Conservation (phyloP, 2,329 filamentous ascomycete genomes). For the Fusarium haematococcum region DNA sequence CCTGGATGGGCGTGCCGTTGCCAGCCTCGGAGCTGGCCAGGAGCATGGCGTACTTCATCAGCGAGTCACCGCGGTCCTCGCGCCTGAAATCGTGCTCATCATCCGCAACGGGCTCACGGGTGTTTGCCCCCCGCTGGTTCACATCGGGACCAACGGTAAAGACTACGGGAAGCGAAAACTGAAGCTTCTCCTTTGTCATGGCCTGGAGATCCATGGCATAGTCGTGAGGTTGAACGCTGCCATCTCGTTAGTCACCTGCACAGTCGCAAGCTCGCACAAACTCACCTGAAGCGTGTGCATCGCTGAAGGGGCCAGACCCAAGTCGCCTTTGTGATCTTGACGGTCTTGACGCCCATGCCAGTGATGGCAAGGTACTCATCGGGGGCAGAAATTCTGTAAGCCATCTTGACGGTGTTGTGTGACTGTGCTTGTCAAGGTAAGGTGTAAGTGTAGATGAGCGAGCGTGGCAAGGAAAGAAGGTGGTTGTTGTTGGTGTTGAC, state of each 20-base stretch:
- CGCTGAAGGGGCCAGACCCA: constrained; percentile 79
- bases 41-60: constrained; percentile 86
- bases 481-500: background rate
- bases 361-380: constrained; percentile 91
- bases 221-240: constrained; percentile 78
- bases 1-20: constrained; percentile 50
- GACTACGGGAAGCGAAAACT: constrained; percentile 84
- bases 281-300: constrained; percentile 62
- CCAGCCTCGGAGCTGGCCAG: constrained; percentile 71
- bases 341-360: constrained; percentile 78
- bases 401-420: constrained; percentile 52
- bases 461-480: background rate
- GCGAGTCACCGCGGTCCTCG: constrained; percentile 69
- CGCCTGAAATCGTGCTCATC: constrained; percentile 44
- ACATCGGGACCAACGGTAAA: constrained; percentile 89
- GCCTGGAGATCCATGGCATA: constrained; percentile 86
- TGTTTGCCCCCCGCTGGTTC: constrained; percentile 65
- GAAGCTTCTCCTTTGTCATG: constrained; percentile 90
- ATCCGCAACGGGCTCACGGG: constrained; percentile 24
- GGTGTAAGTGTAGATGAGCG: background rate
- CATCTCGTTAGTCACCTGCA: background rate
- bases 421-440: background rate
- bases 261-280: background rate
- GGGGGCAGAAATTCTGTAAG: constrained; percentile 77
- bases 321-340: constrained; percentile 83